Evolutionary conservation across 2,329 filamentous ascomycete species (phyloP).

Genomic region (Laburnicola sp.): DNA sequence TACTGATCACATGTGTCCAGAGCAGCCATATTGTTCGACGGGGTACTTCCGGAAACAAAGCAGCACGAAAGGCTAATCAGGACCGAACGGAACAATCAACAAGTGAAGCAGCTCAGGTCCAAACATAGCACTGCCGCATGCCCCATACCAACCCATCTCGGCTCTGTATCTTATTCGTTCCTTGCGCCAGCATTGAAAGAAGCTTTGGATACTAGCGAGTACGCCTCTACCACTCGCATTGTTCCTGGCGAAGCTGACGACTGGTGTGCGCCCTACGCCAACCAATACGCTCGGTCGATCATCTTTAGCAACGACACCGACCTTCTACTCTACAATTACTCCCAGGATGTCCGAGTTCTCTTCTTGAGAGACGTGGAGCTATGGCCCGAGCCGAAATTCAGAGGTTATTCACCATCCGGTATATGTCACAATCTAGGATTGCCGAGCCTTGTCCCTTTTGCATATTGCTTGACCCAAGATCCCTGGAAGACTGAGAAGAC

Average conservation of each 20-base stretch:
- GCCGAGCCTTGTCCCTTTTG: constrained; percentile 43
- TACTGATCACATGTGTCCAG: constrained; percentile 27
- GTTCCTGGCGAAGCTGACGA: constrained; percentile 84
- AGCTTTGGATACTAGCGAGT: constrained; percentile 55
- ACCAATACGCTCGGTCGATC: constrained; percentile 60
- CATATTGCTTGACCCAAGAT: constrained; percentile 45
- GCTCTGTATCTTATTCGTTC: constrained; percentile 62
- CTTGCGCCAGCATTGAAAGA: constrained; percentile 79
- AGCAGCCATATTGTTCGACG: constrained; percentile 80
- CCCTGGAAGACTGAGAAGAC: constrained; percentile 35
- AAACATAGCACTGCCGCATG: constrained; percentile 28
- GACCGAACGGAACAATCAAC: constrained; percentile 60
- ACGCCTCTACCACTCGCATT: constrained; percentile 55
- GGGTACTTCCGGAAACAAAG: constrained; percentile 72
- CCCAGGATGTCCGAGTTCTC: constrained; percentile 62
- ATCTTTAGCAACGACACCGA: constrained; percentile 86
- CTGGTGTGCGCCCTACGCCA: constrained; percentile 71
- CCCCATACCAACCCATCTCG: constrained; percentile 33
- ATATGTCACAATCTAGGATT: constrained; percentile 54
- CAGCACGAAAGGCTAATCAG: constrained; percentile 63
- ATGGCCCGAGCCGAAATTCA: constrained; percentile 36
- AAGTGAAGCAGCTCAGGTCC: constrained; percentile 57
- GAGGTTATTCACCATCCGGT: constrained; percentile 47
- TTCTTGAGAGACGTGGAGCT: constrained; percentile 68
- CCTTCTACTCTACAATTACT: constrained; percentile 73